These are phyloP conservation scores for Phytopythium oedochilum DNA, from an alignment of 352 stramenopile genomes.

Conservation along the genomic window DNA sequence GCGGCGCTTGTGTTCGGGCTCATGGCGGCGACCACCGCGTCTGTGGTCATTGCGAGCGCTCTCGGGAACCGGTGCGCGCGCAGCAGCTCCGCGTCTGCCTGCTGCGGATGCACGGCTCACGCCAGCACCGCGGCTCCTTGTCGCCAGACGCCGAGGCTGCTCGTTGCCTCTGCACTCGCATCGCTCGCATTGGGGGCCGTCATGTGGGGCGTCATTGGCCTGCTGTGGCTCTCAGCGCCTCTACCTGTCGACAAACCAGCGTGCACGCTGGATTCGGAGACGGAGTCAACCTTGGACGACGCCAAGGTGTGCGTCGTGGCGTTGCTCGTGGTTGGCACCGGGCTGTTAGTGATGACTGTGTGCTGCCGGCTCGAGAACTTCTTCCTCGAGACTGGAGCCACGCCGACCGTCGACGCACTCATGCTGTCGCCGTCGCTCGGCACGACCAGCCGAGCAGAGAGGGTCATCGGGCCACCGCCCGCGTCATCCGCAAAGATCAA, in stretches of 20 bases:
- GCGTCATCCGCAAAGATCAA: not conserved
- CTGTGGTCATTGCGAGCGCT: conserved; percentile 9
- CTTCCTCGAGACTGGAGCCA: conserved; percentile 22
- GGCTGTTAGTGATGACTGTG: conserved; percentile 34
- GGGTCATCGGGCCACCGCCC: not conserved
- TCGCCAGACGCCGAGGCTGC: not conserved
- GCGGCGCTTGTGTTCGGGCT: conserved; percentile 12
- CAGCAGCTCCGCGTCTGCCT: not conserved
- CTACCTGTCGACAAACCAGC: not conserved
- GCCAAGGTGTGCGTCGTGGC: conserved; percentile 18
- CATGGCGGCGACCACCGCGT: conserved; percentile 14
- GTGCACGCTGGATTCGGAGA: conserved; percentile 1
- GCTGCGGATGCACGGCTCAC: too few relatives aligned
- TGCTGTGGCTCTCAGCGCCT: conserved; percentile 6
- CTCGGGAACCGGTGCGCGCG: not conserved
- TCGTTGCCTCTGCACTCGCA: not conserved
- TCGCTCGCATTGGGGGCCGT: conserved; percentile 16
- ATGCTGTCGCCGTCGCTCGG: conserved; percentile 25
- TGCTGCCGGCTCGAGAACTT: conserved; percentile 59
- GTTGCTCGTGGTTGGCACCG: conserved; percentile 25
- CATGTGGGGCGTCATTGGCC: conserved; percentile 18
- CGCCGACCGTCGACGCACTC: conserved; percentile 22
- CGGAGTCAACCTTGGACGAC: conserved; percentile 1
- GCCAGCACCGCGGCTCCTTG: too few relatives aligned
- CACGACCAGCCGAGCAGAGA: not conserved